phyloP scores from a whole-genome alignment of 129 eudicot genomes.

The Pseudognaphalium luteoalbum region DNA sequence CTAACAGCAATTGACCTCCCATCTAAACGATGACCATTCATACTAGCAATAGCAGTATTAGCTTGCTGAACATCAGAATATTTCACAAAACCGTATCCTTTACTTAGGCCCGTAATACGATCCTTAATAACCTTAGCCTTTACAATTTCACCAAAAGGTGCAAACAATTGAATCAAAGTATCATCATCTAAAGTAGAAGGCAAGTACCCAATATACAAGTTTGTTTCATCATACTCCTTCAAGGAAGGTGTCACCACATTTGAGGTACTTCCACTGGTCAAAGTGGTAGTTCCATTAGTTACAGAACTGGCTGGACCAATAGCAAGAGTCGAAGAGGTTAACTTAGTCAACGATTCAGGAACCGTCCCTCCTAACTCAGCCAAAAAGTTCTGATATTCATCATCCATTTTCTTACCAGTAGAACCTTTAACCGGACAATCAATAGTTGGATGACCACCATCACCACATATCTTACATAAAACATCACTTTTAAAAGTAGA shows the following conservation, averaged over 20 bases:
- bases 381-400: slow-evolving; percentile 77
- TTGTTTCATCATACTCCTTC: slow-evolving; percentile 79
- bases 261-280: slow-evolving; percentile 23
- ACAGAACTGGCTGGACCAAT: slow-evolving; percentile 56
- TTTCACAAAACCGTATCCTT: slow-evolving; percentile 88
- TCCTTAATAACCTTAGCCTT: slow-evolving; percentile 89
- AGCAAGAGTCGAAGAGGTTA: slow-evolving; percentile 43
- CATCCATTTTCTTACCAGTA: slow-evolving; percentile 89
- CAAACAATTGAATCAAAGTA: slow-evolving; percentile 55
- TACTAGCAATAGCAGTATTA: slow-evolving; percentile 65
- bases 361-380: slow-evolving; percentile 82
- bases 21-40: slow-evolving; percentile 72
- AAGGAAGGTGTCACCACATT: slow-evolving; percentile 36
- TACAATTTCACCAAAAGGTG: slow-evolving; percentile 79
- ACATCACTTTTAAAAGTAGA: slow-evolving; percentile 89
- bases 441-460: slow-evolving; percentile 90
- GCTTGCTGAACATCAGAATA: slow-evolving; percentile 74
- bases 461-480: slow-evolving; percentile 82
- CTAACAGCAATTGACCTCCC: slow-evolving; percentile 86
- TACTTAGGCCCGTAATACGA: slow-evolving; percentile 56
- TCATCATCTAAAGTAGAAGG: slow-evolving; percentile 80
- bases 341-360: slow-evolving; percentile 52
- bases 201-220: slow-evolving; percentile 77
- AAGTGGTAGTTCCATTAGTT: slow-evolving; percentile 39
- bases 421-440: slow-evolving; percentile 87